A percentile compares a stretch with the other conserved stretches of the same genome.
Evolutionary conservation across 2,329 filamentous ascomycete species (phyloP).

Genomic region (Fusarium stilboides): DNA sequence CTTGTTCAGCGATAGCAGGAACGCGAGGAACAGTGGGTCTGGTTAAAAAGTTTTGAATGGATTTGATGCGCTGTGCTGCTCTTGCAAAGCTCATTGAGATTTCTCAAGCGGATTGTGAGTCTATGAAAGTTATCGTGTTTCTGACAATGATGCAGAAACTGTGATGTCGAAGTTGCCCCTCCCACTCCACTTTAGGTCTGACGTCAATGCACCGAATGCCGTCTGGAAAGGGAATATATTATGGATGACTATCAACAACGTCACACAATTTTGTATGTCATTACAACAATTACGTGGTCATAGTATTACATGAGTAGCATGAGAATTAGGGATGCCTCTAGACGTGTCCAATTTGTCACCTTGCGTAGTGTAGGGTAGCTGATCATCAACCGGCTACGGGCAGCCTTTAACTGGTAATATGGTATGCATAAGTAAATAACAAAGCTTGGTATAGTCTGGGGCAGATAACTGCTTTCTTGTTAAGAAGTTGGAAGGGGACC

Average conservation of each 20-base stretch:
- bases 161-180: slow-evolving; percentile 28
- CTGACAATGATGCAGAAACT: slow-evolving; percentile 11
- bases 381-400: no score
- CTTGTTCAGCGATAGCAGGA: slow-evolving; percentile 25
- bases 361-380: no score
- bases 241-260: background rate
- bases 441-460: no score
- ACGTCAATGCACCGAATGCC: slow-evolving; percentile 30
- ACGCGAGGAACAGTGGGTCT: slow-evolving; percentile 19
- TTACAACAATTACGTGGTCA: no score
- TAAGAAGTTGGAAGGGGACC: no score
- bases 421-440: no score
- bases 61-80: slow-evolving; percentile 47
- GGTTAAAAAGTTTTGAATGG: slow-evolving; percentile 41
- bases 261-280: background rate
- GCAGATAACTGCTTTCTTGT: no score
- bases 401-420: no score
- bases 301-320: no score
- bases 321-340: no score
- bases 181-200: slow-evolving; percentile 38
- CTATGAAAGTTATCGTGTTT: slow-evolving; percentile 11
- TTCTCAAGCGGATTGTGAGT: slow-evolving; percentile 14
- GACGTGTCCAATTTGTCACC: no score
- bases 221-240: background rate
- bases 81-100: slow-evolving; percentile 47